Evolutionary conservation across 192 early-diverging fungal species (phyloP).

Genomic region (Dispira parvispora): DNA sequence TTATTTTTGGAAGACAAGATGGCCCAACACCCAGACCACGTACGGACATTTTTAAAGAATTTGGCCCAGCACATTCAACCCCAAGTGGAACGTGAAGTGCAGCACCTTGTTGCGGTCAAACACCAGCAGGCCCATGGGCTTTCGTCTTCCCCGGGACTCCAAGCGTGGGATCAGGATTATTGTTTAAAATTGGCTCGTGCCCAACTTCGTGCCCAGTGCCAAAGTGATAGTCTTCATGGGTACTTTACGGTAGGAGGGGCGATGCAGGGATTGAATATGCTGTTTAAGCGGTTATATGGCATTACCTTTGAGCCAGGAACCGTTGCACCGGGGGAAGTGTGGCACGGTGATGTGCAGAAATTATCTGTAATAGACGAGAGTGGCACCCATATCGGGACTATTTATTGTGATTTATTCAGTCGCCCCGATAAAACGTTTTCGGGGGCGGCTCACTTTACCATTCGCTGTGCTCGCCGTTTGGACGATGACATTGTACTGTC

Average conservation of each 20-base stretch:
- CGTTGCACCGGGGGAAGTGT: conserved; percentile 63
- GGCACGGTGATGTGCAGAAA: conserved; percentile 84
- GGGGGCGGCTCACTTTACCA: conserved; percentile 90
- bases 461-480: conserved; percentile 71
- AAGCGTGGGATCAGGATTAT: conserved; percentile 76
- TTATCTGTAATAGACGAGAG: conserved; percentile 76
- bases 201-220: conserved; percentile 16
- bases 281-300: conserved; percentile 79
- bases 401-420: conserved; percentile 86
- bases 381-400: conserved; percentile 73
- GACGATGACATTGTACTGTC: conserved; percentile 47
- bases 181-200: conserved; percentile 33
- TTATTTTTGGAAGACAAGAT: conserved; percentile 85
- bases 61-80: conserved; percentile 43
- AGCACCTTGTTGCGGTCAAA: conserved; percentile 28
- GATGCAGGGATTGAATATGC: conserved; percentile 67
- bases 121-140: conserved; percentile 13
- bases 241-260: conserved; percentile 83
- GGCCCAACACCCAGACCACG: conserved; percentile 70
- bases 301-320: conserved; percentile 56
- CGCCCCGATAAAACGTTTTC: conserved; percentile 57
- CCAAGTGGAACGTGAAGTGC: conserved; percentile 29
- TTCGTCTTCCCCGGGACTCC: conserved; percentile 16
- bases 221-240: conserved; percentile 27
- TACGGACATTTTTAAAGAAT: conserved; percentile 66